Percentiles rank a stretch among this genome's conserved stretches.
phyloP scores from a whole-genome alignment of 2,329 filamentous ascomycete genomes.

The Ophiostoma populinum region DNA sequence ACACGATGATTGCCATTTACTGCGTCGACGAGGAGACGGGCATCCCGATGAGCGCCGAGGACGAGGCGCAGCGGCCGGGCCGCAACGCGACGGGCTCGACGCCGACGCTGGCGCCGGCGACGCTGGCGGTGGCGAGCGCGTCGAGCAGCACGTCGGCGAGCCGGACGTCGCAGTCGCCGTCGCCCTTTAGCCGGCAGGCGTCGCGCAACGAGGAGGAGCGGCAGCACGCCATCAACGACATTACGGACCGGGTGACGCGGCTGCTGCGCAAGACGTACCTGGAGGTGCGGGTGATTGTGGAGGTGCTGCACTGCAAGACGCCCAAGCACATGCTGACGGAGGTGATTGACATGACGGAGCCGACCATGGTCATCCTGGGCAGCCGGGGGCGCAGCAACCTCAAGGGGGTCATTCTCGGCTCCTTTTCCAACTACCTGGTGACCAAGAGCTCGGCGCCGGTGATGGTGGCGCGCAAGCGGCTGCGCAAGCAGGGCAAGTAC shows the following conservation, averaged over 20 bases:
- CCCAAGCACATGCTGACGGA: conserved; percentile 92
- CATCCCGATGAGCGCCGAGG: conserved; percentile 24
- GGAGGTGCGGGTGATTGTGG: conserved; percentile 83
- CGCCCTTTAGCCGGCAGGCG: conserved; percentile 31
- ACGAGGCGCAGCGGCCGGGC: conserved; percentile 51
- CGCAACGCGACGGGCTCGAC: too few relatives aligned
- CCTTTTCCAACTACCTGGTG: conserved; percentile 93
- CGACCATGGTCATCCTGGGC: conserved; percentile 83
- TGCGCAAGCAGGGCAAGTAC: conserved; percentile 74
- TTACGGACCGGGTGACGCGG: conserved; percentile 71
- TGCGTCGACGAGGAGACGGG: conserved; percentile 78
- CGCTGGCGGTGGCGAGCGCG: conserved; percentile 15
- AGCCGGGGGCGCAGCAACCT: conserved; percentile 80
- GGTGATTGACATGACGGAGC: conserved; percentile 84
- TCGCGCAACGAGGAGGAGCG: conserved; percentile 61
- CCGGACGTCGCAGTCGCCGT: conserved; percentile 11
- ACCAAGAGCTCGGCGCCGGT: conserved; percentile 94
- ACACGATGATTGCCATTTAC: conserved; percentile 85
- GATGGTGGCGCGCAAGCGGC: conserved; percentile 87
- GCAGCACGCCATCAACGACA: conserved; percentile 60
- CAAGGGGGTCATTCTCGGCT: conserved; percentile 87
- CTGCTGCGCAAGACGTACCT: conserved; percentile 78
- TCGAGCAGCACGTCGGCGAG: conserved; percentile 14
- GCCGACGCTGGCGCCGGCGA: conserved; percentile 1
- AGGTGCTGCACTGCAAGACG: conserved; percentile 96